phyloP scores from a whole-genome alignment of 805 yeast genomes.

The Saturnispora silvae region DNA sequence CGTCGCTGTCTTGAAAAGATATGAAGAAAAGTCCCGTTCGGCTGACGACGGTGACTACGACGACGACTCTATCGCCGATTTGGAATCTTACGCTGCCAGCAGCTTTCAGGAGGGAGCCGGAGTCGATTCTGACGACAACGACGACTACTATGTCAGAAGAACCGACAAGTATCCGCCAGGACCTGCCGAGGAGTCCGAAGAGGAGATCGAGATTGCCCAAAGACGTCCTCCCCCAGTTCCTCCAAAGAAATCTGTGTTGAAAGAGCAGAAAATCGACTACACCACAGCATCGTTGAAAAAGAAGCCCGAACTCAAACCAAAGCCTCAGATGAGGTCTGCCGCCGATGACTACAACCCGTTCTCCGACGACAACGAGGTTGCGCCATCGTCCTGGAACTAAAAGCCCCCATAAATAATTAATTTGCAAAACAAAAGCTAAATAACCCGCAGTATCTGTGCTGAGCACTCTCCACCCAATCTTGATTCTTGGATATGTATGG shows the following conservation, averaged over 20 bases:
- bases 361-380: conserved; percentile 24
- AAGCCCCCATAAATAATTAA: too few relatives aligned
- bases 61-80: conserved; percentile 31
- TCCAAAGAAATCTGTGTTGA: conserved; percentile 15
- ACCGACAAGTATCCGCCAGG: conserved; percentile 4
- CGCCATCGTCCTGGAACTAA: conserved; percentile 22
- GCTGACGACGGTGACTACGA: conserved; percentile 33
- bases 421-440: too few relatives aligned
- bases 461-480: neutral
- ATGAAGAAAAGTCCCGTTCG: conserved; percentile 44
- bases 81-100: conserved; percentile 20
- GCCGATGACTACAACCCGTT: conserved; percentile 23
- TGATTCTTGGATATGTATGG: neutral
- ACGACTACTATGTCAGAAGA: conserved; percentile 5
- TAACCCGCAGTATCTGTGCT: too few relatives aligned
- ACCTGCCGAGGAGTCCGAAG: neutral
- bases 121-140: conserved; percentile 4
- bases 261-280: conserved; percentile 5
- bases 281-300: neutral
- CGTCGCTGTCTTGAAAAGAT: conserved; percentile 59
- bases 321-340: conserved; percentile 7
- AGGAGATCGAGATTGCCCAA: neutral
- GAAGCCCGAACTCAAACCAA: neutral
- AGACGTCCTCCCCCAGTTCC: conserved; percentile 23
- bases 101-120: neutral